These are phyloP conservation scores for Aspergillus udagawae DNA, from an alignment of 2,329 filamentous ascomycete species.

Conservation along the genomic window DNA sequence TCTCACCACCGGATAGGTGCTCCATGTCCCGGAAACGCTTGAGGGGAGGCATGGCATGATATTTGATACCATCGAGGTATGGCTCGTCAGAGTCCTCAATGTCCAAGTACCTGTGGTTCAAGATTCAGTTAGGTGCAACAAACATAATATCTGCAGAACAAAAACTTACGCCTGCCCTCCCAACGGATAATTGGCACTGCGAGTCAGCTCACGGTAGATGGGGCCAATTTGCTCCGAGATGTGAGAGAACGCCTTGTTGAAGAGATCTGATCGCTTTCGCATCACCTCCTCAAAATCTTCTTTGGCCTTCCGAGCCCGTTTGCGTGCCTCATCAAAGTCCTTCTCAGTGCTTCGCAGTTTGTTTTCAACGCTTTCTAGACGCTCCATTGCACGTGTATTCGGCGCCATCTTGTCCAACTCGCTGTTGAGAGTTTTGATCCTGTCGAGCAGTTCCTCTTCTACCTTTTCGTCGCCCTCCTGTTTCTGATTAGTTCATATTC, in stretches of 20 bases:
- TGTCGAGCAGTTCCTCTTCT: constrained; percentile 73
- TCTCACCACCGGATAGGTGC: constrained; percentile 92
- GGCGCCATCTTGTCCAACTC: constrained; percentile 93
- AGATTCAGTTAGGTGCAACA: constrained; percentile 2
- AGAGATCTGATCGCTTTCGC: constrained; percentile 78
- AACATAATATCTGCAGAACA: not conserved
- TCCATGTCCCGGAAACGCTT: constrained; percentile 99
- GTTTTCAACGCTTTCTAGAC: constrained; percentile 78
- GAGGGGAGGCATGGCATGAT: constrained; percentile 96
- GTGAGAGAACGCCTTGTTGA: constrained; percentile 91
- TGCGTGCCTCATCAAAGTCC: constrained; percentile 82
- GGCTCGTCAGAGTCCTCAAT: constrained; percentile 96
- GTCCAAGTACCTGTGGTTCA: constrained; percentile 65
- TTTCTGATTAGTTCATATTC: constrained; percentile 7
- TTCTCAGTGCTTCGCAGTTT: constrained; percentile 80
- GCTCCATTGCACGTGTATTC: constrained; percentile 93
- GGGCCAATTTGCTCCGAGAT: constrained; percentile 91
- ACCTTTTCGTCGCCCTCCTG: constrained; percentile 66
- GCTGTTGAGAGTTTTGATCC: constrained; percentile 66
- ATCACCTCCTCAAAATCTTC: constrained; percentile 82
- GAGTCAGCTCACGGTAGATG: constrained; percentile 93
- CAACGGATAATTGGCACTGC: constrained; percentile 85
- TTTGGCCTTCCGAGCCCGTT: constrained; percentile 67
- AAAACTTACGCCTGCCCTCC: constrained; percentile 64
- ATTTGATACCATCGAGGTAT: constrained; percentile 93